These are phyloP conservation scores for Xylaria sp. DNA, from an alignment of 2,329 filamentous ascomycete genomes.

Conservation along the genomic window DNA sequence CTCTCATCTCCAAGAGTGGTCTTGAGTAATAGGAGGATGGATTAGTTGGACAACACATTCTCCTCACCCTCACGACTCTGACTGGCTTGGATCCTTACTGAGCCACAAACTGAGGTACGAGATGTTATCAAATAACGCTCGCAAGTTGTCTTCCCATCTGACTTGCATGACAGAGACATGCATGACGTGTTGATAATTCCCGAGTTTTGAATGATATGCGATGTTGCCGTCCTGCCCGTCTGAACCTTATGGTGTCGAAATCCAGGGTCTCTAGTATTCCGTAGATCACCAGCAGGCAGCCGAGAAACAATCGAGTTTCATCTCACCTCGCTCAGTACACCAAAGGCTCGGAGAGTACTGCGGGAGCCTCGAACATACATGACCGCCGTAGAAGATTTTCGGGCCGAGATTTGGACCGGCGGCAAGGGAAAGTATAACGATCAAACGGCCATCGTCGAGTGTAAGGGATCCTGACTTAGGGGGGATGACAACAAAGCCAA, in stretches of 20 bases:
- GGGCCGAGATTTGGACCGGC: neutral
- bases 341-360: neutral
- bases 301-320: neutral
- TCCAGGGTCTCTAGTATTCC: neutral
- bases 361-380: neutral
- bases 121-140: neutral
- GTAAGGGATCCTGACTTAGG: neutral
- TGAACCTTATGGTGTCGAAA: slow-evolving; percentile 1
- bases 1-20: neutral
- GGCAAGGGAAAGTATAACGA: neutral
- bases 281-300: neutral
- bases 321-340: too few relatives aligned
- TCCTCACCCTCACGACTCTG: neutral
- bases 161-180: neutral
- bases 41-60: neutral
- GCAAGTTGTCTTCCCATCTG: neutral
- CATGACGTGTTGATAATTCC: neutral
- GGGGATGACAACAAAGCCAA: neutral
- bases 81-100: slow-evolving; percentile 8
- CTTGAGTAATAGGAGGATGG: neutral
- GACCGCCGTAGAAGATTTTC: neutral
- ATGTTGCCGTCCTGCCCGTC: slow-evolving; percentile 9
- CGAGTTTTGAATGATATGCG: neutral
- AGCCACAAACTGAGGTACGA: slow-evolving; percentile 2
- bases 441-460: neutral